Evolutionary conservation across 2,329 filamentous ascomycete species (phyloP), one percentile per base, ranked within the genome.

Genomic region (Didymellaceae sp.): DNA sequence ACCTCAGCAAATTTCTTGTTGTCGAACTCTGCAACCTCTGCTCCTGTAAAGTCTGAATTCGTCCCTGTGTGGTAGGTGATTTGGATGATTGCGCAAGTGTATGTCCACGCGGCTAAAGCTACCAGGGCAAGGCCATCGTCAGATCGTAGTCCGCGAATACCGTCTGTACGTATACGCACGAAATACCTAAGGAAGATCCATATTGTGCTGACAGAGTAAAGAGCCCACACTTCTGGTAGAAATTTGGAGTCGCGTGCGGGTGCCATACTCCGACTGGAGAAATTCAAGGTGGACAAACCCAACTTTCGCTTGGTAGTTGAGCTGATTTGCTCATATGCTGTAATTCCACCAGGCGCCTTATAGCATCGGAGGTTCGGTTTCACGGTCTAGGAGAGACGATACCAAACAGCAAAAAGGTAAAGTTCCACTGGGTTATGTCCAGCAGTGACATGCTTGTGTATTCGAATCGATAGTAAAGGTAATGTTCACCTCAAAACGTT

Each of bases 51-150:
- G 32, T 58, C 56, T 7, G 46, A 46, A 21, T 51, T 58, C 2
- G 56, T 58, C 5, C 47, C 46, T 2, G 50, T 54, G 25, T 50
- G 41, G 30, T 58, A 56, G 2, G 50, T 58, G 33, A 46, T 37
- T 4, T 58, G 35, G 7, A 47, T 56, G 1, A 42, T 44, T 11
- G 41, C 43, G 20, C 48, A 48, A 2, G 45, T 52, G 26, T 44
- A 46, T 0, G 53, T 52, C 53, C 49, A 58, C 11, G 48, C 48
- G 11, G 32, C 17, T 14, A 54, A 6, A 0, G 45, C 52, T 6
- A 51, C n/a, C 2, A 50, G 25, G 1, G 52, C 52, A 4, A 54
- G 39, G 11, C 24, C 52, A 9, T 54, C 52, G 18, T 54, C 52
- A 1, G 43, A 17, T 14, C 37, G 31, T 4, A 54, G 9, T 9